A percentile compares a stretch with the other conserved stretches of the same genome.
Conservation (phyloP, 2,329 filamentous ascomycete genomes). For the Xylogone sp. region DNA sequence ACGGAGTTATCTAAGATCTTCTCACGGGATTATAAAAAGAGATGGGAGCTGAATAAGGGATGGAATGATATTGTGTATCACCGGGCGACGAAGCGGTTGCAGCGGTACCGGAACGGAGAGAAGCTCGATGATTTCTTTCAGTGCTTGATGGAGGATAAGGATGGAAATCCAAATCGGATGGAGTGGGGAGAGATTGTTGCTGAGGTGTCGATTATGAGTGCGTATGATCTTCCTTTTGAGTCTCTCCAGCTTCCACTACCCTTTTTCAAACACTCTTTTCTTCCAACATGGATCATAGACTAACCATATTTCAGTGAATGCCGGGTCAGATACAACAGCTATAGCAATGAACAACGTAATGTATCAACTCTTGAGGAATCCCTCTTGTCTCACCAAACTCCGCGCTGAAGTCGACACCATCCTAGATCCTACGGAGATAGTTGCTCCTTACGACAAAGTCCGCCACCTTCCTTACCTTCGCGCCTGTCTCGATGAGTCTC, state of each 20-base stretch:
- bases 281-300: constrained; percentile 5
- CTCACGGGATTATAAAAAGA: constrained; percentile 35
- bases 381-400: constrained; percentile 34
- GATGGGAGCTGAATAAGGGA: constrained; percentile 35
- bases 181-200: constrained; percentile 56
- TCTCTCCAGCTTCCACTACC: constrained; percentile 37
- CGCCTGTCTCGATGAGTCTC: constrained; percentile 46
- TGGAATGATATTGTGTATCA: constrained; percentile 46
- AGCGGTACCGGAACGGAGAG: constrained; percentile 46
- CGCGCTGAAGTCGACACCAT: constrained; percentile 41
- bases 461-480: constrained; percentile 48
- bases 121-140: constrained; percentile 57
- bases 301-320: constrained; percentile 28
- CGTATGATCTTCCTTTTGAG: constrained; percentile 28
- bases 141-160: constrained; percentile 46
- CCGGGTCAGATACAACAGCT: constrained; percentile 45
- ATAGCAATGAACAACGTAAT: constrained; percentile 51
- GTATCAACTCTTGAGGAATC: constrained; percentile 47
- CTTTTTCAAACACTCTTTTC: not conserved
- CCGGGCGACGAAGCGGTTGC: constrained; percentile 38
- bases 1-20: constrained; percentile 43
- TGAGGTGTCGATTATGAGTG: constrained; percentile 50
- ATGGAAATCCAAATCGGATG: constrained; percentile 37
- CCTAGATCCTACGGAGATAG: constrained; percentile 36
- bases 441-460: constrained; percentile 47